Evolutionary conservation across 108 stramenopile genomes (phyloP).

Genomic region (Pseudonitzschia multistriata): DNA sequence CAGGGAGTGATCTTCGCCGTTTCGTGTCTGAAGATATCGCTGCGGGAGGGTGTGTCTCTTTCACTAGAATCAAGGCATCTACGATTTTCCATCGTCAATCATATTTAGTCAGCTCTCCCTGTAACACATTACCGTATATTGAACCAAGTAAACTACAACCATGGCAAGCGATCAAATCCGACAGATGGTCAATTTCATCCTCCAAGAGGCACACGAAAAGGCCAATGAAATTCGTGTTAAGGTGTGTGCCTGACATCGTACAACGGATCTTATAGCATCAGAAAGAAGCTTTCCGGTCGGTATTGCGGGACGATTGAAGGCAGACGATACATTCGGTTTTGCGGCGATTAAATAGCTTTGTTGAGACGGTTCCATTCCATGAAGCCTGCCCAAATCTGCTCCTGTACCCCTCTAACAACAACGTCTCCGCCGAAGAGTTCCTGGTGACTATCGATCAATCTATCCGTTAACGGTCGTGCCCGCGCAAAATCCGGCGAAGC

Average conservation of each 20-base stretch:
- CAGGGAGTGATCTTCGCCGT: neutral
- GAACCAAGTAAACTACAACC: conserved; percentile 18
- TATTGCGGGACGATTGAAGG: neutral
- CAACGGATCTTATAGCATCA: neutral
- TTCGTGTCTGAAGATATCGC: neutral
- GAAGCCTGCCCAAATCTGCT: too few species aligned
- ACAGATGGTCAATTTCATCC: conserved; percentile 94
- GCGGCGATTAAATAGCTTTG: too few species aligned
- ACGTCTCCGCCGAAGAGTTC: neutral
- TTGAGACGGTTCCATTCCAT: too few species aligned
- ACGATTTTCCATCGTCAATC: neutral
- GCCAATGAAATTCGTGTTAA: conserved; percentile 98
- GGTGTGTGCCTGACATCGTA: conserved; percentile 43
- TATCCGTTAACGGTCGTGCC: neutral
- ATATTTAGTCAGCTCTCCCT: neutral
- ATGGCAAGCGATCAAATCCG: conserved; percentile 90
- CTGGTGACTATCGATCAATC: neutral
- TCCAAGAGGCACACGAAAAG: conserved; percentile 99
- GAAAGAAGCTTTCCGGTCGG: neutral
- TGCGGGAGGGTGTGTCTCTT: neutral
- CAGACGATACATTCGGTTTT: neutral
- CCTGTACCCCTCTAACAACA: neutral
- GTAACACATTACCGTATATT: neutral
- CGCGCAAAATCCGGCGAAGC: neutral
- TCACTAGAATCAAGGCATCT: neutral